Base-by-base conservation (phyloP, 345 rosid species). In the Lepidium sativum region DNA sequence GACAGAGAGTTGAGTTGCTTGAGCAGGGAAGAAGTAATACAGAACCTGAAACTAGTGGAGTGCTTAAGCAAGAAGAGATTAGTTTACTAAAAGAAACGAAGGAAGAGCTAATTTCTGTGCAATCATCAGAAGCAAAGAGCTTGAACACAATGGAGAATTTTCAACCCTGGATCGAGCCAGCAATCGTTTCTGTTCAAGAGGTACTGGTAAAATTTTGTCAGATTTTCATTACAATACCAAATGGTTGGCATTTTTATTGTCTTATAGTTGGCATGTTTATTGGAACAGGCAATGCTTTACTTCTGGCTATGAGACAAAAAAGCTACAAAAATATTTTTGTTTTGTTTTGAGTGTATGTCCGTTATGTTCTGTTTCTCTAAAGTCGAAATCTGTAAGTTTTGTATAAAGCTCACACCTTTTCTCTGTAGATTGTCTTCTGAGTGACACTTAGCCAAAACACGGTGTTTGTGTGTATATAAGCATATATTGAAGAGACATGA, bases 261-360 rank as follows among this genome's bases (percentile, higher is more conserved):
- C 6, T 27, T 5, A 27, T 6, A 5, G 38, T 37, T 62, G 42
- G 9, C 9, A 73, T 53, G 33, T 77, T 31, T 52, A 3, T 62
- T 35, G 65, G 62, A 72, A 66, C 95, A 94, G 97, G 96, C 94
- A 58, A 82, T 89, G n/a, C n/a, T n/a, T n/a, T n/a, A n/a, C n/a
- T n/a, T n/a, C n/a, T n/a, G 97, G 95, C 59, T 87, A 33, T 92
- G 72, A 82, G 64, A 50, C 59, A 57, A 15, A 31, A 6, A 37
- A 5, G 54, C 2, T 39, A 4, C 13, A 41, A 9, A 6, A 32
- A 63, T 16, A 14, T n/a, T n/a, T n/a, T n/a, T n/a, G 44, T 38
- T 38, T 44, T 61, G 11, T 25, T 43, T 9, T 21, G 54, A 39
- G 54, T 50, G 38, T 64, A 56, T 40, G 31, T 40, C 9, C n/a